Conservation (phyloP, 2,329 filamentous ascomycete species). For the Calonectria leucothoes region DNA sequence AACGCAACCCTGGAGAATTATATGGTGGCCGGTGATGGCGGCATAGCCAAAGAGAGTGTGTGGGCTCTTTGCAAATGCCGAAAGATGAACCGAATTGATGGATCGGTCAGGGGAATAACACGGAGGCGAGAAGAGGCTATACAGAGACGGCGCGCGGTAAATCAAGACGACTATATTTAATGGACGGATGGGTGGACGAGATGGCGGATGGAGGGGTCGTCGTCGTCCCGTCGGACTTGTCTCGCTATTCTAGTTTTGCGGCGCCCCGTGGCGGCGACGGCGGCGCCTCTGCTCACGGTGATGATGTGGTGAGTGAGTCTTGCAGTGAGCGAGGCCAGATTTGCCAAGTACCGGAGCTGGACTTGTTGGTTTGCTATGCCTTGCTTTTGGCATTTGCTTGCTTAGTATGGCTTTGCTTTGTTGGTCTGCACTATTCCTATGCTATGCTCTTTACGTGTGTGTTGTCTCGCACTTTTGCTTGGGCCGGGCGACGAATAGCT, state of each 20-base stretch:
- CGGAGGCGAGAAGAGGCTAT: constrained; percentile 10
- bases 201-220: constrained; percentile 9
- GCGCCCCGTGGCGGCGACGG: constrained; percentile 8
- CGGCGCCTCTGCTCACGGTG: not conserved
- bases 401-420: constrained; percentile 2
- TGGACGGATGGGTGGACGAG: constrained; percentile 29
- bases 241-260: constrained; percentile 19
- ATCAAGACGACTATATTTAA: not conserved
- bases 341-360: not conserved
- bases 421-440: constrained; percentile 11
- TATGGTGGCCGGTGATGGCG: constrained; percentile 2
- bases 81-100: constrained; percentile 2
- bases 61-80: constrained; percentile 1
- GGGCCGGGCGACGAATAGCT: not conserved
- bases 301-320: not conserved
- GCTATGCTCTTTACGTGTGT: constrained; percentile 6
- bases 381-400: constrained; percentile 1
- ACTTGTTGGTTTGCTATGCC: not conserved
- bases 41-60: not conserved
- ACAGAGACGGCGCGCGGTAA: constrained; percentile 7
- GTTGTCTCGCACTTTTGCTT: not conserved
- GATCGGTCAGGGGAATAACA: constrained; percentile 19
- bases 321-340: constrained; percentile 2
- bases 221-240: constrained; percentile 21
- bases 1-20: not conserved